Percentiles rank a stretch among this genome's conserved stretches.
Conservation (phyloP, 805 yeast species). For the Cyberlindnera mrakii region DNA sequence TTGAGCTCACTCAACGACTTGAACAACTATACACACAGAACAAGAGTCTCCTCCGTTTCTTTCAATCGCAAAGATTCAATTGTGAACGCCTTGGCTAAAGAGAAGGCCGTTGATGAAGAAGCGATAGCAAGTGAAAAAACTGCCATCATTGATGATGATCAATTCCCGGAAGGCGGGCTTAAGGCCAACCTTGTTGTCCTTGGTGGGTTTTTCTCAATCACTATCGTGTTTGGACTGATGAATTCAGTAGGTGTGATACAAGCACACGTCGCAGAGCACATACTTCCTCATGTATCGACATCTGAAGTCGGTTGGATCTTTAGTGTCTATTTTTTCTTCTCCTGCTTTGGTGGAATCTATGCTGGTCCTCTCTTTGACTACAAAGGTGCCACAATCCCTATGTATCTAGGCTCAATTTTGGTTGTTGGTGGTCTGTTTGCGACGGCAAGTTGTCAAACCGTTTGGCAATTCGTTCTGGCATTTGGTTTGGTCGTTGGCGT, state of each 20-base stretch:
- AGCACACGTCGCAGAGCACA: conserved; percentile 51
- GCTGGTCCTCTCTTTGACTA: conserved; percentile 50
- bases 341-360: conserved; percentile 28
- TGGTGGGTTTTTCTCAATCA: conserved; percentile 45
- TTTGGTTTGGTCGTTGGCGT: conserved; percentile 40
- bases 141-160: conserved; percentile 18
- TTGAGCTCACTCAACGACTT: too few species aligned
- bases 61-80: too few species aligned
- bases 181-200: conserved; percentile 29
- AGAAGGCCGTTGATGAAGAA: not conserved
- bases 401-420: conserved; percentile 39
- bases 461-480: conserved; percentile 45
- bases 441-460: conserved; percentile 34
- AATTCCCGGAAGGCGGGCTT: conserved; percentile 43
- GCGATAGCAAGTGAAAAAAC: not conserved
- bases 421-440: conserved; percentile 37
- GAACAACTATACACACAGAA: too few species aligned
- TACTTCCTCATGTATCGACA: conserved; percentile 37
- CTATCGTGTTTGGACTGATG: conserved; percentile 56
- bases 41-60: too few species aligned
- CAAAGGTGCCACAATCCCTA: conserved; percentile 44
- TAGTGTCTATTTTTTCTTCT: conserved; percentile 25
- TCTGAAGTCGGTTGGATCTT: conserved; percentile 67
- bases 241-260: conserved; percentile 65
- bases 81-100: too few species aligned